Base-by-base conservation (phyloP, 2,329 filamentous ascomycete genomes). In the Ilyonectria sp. region DNA sequence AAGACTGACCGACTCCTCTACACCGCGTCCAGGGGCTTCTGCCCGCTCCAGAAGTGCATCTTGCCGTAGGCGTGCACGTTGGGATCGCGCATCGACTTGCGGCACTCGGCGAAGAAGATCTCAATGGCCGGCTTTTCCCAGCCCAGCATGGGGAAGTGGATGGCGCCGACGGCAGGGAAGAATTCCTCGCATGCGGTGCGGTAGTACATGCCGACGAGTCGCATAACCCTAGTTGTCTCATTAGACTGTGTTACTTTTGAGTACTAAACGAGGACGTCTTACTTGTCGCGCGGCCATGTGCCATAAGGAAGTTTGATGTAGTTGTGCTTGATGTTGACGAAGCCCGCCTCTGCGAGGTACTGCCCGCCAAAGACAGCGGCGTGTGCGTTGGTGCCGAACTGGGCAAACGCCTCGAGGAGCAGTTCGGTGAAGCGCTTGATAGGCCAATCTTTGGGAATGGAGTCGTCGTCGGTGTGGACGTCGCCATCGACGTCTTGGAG, bases 281-380 rank as follows among this genome's bases (percentile, higher is more conserved):
- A 82, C 53, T 81, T 79, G 60, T 87, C 82, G 21, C 80, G 82
- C 0, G 85, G 81, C 86, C 86, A 87, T 1, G 77, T 79, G 23
- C 82, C 83, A 10, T 84, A 80, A 0, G 86, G 85, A 1, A 86
- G 74, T 69, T 85, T 83, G 63, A 81, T 78, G 15, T 73, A 77
- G 21, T 78, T 78, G 61, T 83, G 78, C 4, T 74, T 71, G 1
- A 84, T 78, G 23, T 84, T 79, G 5, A 79, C 72, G 57, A 84
- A 85, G 0, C 83, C 83, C 1, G 81, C 79, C 17, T 77, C 76
- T 7, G 71, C 67, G 4, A 81, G 72, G 40, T 83, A 82, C 52
- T 82, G 77, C 0, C 72, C 73, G 1, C 81, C 81, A 43, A 79
- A 81, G 1, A 79, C 76, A 6, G 81, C 82, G 4, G 81, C 81